Evolutionary conservation across 2,329 filamentous ascomycete species (phyloP).

Genomic region (Ceratocystis destructans): DNA sequence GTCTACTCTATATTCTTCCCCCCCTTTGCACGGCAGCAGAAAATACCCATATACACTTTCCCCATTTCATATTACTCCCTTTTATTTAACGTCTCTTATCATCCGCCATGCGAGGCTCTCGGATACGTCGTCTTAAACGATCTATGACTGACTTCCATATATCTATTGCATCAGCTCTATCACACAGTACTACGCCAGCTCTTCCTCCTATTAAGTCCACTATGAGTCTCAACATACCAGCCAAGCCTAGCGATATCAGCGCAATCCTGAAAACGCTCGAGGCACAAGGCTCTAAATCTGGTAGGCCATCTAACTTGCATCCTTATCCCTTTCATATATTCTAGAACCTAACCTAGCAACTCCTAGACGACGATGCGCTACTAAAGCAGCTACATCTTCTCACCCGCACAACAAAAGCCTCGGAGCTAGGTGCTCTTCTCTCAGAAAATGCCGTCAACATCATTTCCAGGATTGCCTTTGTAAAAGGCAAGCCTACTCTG

Average conservation of each 20-base stretch:
- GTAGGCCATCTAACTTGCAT: background rate
- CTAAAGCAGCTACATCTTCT: conserved; percentile 17
- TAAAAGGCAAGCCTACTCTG: conserved; percentile 15
- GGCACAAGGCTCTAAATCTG: conserved; percentile 11
- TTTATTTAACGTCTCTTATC: conserved; percentile 8
- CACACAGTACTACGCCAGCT: conserved; percentile 6
- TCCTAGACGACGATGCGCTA: conserved; percentile 13
- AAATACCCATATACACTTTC: background rate
- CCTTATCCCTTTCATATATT: background rate
- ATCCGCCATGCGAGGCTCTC: conserved; percentile 13
- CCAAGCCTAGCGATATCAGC: conserved; percentile 16
- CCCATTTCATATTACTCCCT: conserved; percentile 6
- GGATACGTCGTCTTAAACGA: conserved; percentile 14
- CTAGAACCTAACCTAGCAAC: background rate
- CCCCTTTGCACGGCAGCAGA: background rate
- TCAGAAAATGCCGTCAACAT: conserved; percentile 13
- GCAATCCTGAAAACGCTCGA: conserved; percentile 12
- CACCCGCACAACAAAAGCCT: conserved; percentile 14
- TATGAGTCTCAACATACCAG: conserved; percentile 6
- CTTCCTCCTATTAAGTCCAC: background rate
- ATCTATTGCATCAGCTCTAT: conserved; percentile 15
- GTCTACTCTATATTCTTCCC: background rate
- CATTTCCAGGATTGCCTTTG: conserved; percentile 16
- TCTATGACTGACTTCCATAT: conserved; percentile 16
- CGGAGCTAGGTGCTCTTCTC: conserved; percentile 10